Evolutionary conservation across 768 basidiomycete species (phyloP).

Genomic region (Pulveroboletus sp.): DNA sequence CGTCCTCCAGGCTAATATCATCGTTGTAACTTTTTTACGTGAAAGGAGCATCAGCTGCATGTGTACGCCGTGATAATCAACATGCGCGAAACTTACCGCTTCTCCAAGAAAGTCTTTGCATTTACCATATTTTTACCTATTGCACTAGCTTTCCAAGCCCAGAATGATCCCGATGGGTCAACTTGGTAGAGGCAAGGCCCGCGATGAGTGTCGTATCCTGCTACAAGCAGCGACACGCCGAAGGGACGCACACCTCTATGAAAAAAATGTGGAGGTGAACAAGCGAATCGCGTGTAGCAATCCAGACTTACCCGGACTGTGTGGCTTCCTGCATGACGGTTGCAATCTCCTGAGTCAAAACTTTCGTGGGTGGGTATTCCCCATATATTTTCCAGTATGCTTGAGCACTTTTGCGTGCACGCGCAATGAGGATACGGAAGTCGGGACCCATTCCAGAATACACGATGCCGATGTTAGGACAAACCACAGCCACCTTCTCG

Average conservation of each 20-base stretch:
- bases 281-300: slow-evolving; percentile 20
- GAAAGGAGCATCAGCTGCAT: slow-evolving; percentile 15
- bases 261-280: slow-evolving; percentile 32
- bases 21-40: slow-evolving; percentile 87
- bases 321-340: slow-evolving; percentile 99
- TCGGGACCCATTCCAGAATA: slow-evolving; percentile 99
- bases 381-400: slow-evolving; percentile 99
- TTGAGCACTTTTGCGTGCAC: slow-evolving; percentile 96
- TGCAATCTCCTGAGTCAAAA: slow-evolving; percentile 95
- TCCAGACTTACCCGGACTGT: slow-evolving; percentile 80
- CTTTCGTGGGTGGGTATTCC: slow-evolving; percentile 95
- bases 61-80: slow-evolving; percentile 17
- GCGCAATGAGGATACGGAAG: slow-evolving; percentile 89
- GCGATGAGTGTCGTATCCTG: slow-evolving; percentile 93
- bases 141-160: slow-evolving; percentile 99
- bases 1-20: slow-evolving; percentile 97
- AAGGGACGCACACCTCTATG: slow-evolving; percentile 96
- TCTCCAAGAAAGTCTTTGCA: slow-evolving; percentile 98
- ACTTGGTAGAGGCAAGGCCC: slow-evolving; percentile 98
- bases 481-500: slow-evolving; percentile 95
- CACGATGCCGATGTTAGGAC: slow-evolving; percentile 98
- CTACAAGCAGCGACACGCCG: slow-evolving; percentile 94
- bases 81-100: slow-evolving; percentile 61
- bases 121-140: slow-evolving; percentile 99
- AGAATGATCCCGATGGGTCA: slow-evolving; percentile 97